These are phyloP conservation scores for Candida awuae DNA, from an alignment of 805 yeast genomes.

Conservation along the genomic window DNA sequence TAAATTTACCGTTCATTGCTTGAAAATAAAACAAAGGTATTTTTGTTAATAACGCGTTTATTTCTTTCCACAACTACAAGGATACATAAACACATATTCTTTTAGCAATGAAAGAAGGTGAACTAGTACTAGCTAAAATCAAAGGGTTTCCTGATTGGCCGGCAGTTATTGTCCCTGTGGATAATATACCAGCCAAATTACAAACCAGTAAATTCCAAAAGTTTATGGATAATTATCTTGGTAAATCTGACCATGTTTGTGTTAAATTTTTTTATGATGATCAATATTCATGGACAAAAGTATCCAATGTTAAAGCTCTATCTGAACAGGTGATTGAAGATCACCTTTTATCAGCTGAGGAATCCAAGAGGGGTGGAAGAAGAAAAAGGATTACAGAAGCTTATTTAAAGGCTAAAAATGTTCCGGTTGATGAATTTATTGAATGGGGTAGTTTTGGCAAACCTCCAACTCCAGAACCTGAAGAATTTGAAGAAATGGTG, in stretches of 20 bases:
- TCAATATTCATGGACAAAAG: slow-evolving; percentile 60
- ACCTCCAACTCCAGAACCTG: slow-evolving; percentile 20
- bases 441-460: slow-evolving; percentile 36
- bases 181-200: slow-evolving; percentile 52
- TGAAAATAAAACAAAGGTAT: too few relatives aligned
- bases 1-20: too few relatives aligned
- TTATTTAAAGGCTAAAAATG: slow-evolving; percentile 31
- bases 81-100: slow-evolving; percentile 7
- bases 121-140: slow-evolving; percentile 65
- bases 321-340: slow-evolving; percentile 33
- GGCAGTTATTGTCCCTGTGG: slow-evolving; percentile 62
- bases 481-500: slow-evolving; percentile 9
- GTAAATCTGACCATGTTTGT: slow-evolving; percentile 23
- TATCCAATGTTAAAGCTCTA: slow-evolving; percentile 43
- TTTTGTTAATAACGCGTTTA: too few relatives aligned
- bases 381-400: slow-evolving; percentile 25
- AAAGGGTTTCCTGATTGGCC: slow-evolving; percentile 93
- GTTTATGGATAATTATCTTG: slow-evolving; percentile 13
- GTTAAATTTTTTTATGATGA: slow-evolving; percentile 69
- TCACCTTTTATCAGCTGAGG: slow-evolving; percentile 23
- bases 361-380: slow-evolving; percentile 13
- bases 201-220: slow-evolving; percentile 42
- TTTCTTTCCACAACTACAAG: not conserved
- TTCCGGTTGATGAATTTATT: slow-evolving; percentile 42
- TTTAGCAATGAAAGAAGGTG: slow-evolving; percentile 34